Percentiles rank a stretch among this genome's conserved stretches.
phyloP scores from a whole-genome alignment of 169 alveolate genomes.

The Eimeria praecox region DNA sequence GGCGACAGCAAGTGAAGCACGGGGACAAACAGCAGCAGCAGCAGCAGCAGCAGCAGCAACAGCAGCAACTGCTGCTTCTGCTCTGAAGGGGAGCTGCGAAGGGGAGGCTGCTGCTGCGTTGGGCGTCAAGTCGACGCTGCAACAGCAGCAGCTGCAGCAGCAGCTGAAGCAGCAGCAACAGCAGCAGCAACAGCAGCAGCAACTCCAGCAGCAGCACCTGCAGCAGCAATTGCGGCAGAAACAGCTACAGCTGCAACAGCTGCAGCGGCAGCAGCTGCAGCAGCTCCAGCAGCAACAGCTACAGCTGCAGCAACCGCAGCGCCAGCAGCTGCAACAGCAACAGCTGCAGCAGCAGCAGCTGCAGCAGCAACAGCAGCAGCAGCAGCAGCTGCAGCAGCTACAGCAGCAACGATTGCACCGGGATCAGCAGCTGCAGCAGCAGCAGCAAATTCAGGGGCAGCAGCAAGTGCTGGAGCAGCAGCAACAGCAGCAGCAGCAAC shows the following conservation, averaged over 20 bases:
- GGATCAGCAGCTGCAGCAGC: background rate
- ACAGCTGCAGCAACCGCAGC: background rate
- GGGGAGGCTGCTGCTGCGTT: no score
- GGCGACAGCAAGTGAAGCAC: background rate
- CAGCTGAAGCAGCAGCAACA: background rate
- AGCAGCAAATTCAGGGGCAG: background rate
- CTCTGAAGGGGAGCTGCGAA: no score
- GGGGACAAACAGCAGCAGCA: background rate
- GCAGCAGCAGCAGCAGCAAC: background rate
- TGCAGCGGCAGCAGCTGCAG: background rate
- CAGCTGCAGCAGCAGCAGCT: background rate
- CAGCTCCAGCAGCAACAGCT: background rate
- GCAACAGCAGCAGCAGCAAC: background rate
- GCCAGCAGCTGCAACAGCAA: background rate
- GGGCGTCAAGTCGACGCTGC: no score
- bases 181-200: slow-evolving; percentile 7
- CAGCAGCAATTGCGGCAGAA: background rate
- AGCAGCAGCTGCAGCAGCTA: background rate
- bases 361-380: background rate
- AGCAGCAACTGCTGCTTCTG: background rate
- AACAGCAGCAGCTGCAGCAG: slow-evolving; percentile 13
- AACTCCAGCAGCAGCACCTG: background rate
- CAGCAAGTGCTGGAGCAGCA: background rate
- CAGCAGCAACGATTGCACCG: no score
- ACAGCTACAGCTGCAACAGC: background rate